Base-by-base conservation (phyloP, 2,329 filamentous ascomycete genomes). In the Paecilomyces sp. region DNA sequence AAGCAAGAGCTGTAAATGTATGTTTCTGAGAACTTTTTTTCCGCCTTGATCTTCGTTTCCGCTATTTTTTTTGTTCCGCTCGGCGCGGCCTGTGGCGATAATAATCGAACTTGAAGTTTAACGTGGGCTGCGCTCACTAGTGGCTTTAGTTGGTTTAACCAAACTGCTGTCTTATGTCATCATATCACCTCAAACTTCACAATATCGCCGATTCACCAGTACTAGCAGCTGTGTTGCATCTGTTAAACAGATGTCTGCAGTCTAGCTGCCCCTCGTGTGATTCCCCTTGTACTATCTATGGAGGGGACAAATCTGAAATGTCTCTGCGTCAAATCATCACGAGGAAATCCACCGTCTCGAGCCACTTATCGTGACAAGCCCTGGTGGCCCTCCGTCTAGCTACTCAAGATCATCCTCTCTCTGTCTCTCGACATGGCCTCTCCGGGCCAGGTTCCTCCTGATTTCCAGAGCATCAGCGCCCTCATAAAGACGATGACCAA, bases 401-500 rank as follows among this genome's bases (percentile, higher is more conserved):
- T 47, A 47, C 41, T 18, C 41, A 18, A 15, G 41, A 47, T 30
- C 8, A n/a, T 50, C 25, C 36, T 51, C 31, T n/a, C 13, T 18
- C 8, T 18, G 18, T 31, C 33, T 30, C 18, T 52, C 34, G 58
- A 70, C 60, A 77, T 77, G 75, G 69, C 74, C 53, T 74, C 76
- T 57, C 66, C 69, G 33, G 74, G 71, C 58, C 71, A 76, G 58
- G 60, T 70, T 52, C 61, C 80, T 50, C 61, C 80, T 47, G 77
- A 81, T 64, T 72, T 76, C 25, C 69, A 71, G 55, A 66, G 68
- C 60, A 71, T 81, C 24, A 72, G 74, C 56, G 74, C 75, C 57
- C 74, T 79, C 63, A 75, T 83, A 55, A 85, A 84, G 69, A 80
- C 76, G 8, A 74, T 87, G 57, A 78, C 85, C 58, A 87, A 86